Evolutionary conservation across 2,329 filamentous ascomycete genomes (phyloP).

Genomic region (Xylaria hypoxylon): DNA sequence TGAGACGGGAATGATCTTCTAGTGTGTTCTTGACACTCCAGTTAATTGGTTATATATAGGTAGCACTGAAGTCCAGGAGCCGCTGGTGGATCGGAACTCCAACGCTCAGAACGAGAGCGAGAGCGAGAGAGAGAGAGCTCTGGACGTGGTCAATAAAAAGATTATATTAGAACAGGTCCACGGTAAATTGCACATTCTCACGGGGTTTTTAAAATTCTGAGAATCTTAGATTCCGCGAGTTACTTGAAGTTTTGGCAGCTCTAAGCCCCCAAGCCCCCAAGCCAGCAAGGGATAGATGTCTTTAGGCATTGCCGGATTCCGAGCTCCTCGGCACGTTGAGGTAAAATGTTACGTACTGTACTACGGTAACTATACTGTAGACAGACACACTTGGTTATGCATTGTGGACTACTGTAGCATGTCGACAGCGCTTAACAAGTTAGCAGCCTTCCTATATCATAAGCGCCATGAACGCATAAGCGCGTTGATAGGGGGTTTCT

Average conservation of each 20-base stretch:
- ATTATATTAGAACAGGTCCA: background rate
- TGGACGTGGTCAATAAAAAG: background rate
- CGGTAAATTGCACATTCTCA: background rate
- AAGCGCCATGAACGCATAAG: constrained; percentile 41
- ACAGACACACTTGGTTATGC: background rate
- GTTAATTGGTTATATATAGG: background rate
- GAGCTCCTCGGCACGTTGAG: constrained; percentile 4
- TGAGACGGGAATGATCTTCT: constrained; percentile 29
- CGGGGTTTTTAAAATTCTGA: background rate
- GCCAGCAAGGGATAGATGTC: constrained; percentile 1
- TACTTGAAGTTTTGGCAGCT: background rate
- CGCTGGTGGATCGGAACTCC: background rate
- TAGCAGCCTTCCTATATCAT: constrained; percentile 24
- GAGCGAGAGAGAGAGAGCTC: background rate
- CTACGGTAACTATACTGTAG: too few species aligned
- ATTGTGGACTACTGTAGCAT: constrained; percentile 21
- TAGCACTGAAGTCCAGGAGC: background rate
- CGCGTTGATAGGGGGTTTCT: constrained; percentile 34
- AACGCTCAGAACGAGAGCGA: background rate
- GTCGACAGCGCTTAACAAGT: constrained; percentile 34
- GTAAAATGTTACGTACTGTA: too few species aligned
- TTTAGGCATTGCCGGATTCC: constrained; percentile 9
- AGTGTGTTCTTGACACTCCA: background rate
- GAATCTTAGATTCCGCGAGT: background rate
- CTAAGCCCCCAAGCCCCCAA: background rate